Conservation (phyloP, 1,284 basidiomycete species). For the Heterobasidion irregulare region DNA sequence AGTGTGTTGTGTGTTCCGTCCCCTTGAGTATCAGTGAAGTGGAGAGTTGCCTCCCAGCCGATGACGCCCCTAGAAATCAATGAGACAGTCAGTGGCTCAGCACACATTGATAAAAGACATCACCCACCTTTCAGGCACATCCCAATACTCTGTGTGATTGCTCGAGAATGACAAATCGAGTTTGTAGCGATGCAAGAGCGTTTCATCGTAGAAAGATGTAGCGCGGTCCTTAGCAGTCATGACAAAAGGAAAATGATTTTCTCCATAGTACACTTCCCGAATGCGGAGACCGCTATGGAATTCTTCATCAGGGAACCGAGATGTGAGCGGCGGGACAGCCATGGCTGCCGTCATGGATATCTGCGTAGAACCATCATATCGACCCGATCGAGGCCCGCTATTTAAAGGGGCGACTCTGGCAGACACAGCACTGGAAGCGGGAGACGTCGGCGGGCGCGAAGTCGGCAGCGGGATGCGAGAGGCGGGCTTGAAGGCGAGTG, state of each 20-base stretch:
- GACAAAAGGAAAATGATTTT: not conserved
- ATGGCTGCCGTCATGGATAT: not conserved
- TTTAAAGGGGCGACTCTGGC: not conserved
- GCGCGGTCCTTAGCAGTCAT: not conserved
- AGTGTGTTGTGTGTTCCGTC: too few species aligned
- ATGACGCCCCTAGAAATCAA: slow-evolving; percentile 1
- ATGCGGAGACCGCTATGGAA: not conserved
- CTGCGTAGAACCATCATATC: not conserved
- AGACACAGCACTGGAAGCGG: not conserved
- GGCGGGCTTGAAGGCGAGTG: too few species aligned
- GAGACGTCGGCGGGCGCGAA: not conserved
- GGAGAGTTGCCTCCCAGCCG: slow-evolving; percentile 9
- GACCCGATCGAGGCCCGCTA: too few species aligned
- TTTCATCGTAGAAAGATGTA: not conserved
- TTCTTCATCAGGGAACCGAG: not conserved
- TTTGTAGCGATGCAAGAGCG: slow-evolving; percentile 9
- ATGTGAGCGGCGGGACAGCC: not conserved
- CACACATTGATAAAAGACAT: not conserved
- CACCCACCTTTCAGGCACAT: slow-evolving; percentile 10
- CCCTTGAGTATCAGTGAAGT: not conserved
- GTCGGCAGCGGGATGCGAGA: not conserved
- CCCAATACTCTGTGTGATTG: slow-evolving; percentile 13
- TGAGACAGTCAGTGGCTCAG: not conserved
- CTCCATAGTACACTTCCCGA: not conserved
- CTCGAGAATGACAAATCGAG: slow-evolving; percentile 7